Evolutionary conservation across 176 grass and related monocot species (phyloP), one percentile per base, ranked within the genome.

Genomic region (Eragrostis nindensis): DNA sequence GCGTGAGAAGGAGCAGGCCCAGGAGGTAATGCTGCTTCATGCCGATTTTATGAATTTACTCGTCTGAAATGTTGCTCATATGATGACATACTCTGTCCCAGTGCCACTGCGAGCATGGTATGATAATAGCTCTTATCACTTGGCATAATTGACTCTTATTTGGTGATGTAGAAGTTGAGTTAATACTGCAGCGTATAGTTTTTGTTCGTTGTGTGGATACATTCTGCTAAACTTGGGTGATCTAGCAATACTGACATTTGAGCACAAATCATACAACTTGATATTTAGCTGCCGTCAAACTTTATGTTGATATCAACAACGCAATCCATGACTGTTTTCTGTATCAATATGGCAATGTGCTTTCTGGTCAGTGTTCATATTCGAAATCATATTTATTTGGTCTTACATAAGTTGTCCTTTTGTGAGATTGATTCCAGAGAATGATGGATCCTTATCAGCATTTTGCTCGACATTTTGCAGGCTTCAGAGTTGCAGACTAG

Each of bases 401-500:
- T 36, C 26, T 2, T 5, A 44, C 52, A 41, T 22, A 40, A 61
- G 52, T 86, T 83, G 48, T 85, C 48, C 46, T 2, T n/a, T 2
- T 2, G 4, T 18, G n/a, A 67, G 77, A 21, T 80, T 66, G 55
- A 29, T 77, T 41, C 39, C 5, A 83, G 67, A 71, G 83, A 70
- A 18, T 71, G 42, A 15, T 48, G 17, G 53, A 61, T 74, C 5
- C 62, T 66, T 32, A 73, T 38, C 18, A 61, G 43, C 8, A 25
- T 76, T 62, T 52, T 8, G 26, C 43, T 70, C 75, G 66, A 79
- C 48, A 43, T 76, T 62, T 75, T n/a, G n/a, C 76, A 99, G 96
- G 96, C 92, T 90, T 93, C 90, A 77, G 88, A 93, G 84, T 82
- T 99, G 88, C 96, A 95, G 81, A 89, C n/a, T 43, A 99, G 87